A percentile compares a stretch with the other conserved stretches of the same genome.
Evolutionary conservation across 352 stramenopile genomes (phyloP).

Genomic region (Phytophthora syringae): DNA sequence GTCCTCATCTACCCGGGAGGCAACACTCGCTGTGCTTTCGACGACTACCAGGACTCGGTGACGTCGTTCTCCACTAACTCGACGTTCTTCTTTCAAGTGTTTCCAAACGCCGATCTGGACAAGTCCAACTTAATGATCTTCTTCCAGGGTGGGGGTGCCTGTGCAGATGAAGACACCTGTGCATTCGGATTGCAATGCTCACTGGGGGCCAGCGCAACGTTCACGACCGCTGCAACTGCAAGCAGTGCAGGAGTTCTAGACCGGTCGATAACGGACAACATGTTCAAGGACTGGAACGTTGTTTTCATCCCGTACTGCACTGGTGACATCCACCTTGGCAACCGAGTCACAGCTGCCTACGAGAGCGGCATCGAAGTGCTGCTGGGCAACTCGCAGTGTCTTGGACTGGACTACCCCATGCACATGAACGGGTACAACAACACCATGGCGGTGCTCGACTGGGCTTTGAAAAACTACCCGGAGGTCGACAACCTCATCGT

Average conservation of each 20-base stretch:
- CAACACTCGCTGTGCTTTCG: slow-evolving; percentile 59
- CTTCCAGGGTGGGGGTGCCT: slow-evolving; percentile 68
- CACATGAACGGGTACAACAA: slow-evolving; percentile 77
- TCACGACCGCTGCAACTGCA: slow-evolving; percentile 44
- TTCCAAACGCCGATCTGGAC: slow-evolving; percentile 44
- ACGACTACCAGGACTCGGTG: slow-evolving; percentile 40
- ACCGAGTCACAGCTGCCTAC: slow-evolving; percentile 22
- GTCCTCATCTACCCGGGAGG: slow-evolving; percentile 54
- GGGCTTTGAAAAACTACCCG: slow-evolving; percentile 65
- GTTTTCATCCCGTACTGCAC: slow-evolving; percentile 80
- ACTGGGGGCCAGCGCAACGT: slow-evolving; percentile 42
- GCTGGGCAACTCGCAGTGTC: slow-evolving; percentile 44
- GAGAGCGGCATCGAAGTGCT: slow-evolving; percentile 43
- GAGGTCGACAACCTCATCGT: slow-evolving; percentile 58
- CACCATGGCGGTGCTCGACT: slow-evolving; percentile 61
- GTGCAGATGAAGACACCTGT: slow-evolving; percentile 62
- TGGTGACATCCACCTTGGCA: slow-evolving; percentile 69
- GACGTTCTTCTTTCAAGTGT: slow-evolving; percentile 70
- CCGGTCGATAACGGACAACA: slow-evolving; percentile 51
- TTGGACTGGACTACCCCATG: slow-evolving; percentile 44
- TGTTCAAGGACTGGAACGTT: slow-evolving; percentile 79
- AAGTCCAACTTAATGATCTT: slow-evolving; percentile 71
- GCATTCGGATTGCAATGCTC: slow-evolving; percentile 62
- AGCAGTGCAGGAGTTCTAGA: slow-evolving; percentile 58
- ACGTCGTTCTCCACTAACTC: slow-evolving; percentile 49